Conservation (phyloP, 371 early-diverging fungal species). For the Mucor ambiguus region DNA sequence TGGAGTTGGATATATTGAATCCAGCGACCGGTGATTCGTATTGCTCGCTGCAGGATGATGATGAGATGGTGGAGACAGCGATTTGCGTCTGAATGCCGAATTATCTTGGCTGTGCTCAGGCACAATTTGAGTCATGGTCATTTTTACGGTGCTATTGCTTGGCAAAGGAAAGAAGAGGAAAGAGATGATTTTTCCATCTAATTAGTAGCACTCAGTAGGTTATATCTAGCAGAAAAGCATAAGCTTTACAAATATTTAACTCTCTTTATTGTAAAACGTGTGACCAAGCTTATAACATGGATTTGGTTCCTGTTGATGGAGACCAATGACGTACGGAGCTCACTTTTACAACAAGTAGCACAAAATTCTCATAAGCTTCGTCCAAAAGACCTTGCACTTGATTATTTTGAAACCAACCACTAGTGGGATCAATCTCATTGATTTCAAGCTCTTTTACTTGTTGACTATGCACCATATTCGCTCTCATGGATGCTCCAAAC, state of each 20-base stretch:
- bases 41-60: neutral
- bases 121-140: neutral
- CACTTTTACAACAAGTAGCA: conserved; percentile 35
- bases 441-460: conserved; percentile 15
- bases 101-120: neutral
- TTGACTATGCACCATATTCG: conserved; percentile 7
- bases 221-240: neutral
- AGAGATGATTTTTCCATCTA: conserved; percentile 6
- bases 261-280: conserved; percentile 3
- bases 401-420: conserved; percentile 31
- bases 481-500: conserved; percentile 12
- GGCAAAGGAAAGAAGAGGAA: neutral
- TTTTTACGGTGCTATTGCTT: neutral
- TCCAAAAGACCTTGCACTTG: conserved; percentile 30
- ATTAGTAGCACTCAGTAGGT: neutral
- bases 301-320: conserved; percentile 23
- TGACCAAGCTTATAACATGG: conserved; percentile 11
- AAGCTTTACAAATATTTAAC: neutral
- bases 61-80: neutral
- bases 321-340: conserved; percentile 32
- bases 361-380: conserved; percentile 42
- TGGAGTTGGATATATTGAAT: neutral
- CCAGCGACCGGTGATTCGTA: neutral
- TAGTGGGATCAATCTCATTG: conserved; percentile 8
- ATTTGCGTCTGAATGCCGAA: neutral